Base-by-base conservation (phyloP, 1,284 basidiomycete genomes). In the Pseudozyma sp. region DNA sequence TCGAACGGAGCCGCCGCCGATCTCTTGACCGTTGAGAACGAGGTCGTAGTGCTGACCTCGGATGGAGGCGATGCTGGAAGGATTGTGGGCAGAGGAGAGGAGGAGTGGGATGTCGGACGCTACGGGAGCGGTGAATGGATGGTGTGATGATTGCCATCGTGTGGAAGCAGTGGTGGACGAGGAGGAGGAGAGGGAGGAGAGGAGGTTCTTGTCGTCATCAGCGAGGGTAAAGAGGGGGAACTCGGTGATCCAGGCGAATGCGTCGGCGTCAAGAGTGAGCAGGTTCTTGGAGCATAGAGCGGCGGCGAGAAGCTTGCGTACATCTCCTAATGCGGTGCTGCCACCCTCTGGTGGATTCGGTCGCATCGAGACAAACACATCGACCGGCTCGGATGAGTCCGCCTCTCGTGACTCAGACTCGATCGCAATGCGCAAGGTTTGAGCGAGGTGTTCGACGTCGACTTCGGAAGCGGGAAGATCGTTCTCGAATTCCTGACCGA, bases 111-210 rank as follows among this genome's bases (percentile, higher is more conserved):
- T 87, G 84, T 97, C 94, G 82, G 93, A 88, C 85, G 88, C 91
- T 89, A 94, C 92, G n/a, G 95, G 95, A 7, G 94, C 94, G 11
- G 94, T 97, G 86, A 97, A 97, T 1, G 94, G 94, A 85, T 97
- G 94, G 81, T 97, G 94, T 2, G 92, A 90, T 73, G 92, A 92
- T 71, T 92, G 91, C 92, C 93, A 96, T 74, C 94, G 88, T 8
- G 62, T 51, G 0, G 44, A 17, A 0, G 57, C 13, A 7, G 16
- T 24, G 42, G 44, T 31, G 10, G 62, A 62, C n/a, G 68, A 67
- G 17, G 43, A 39, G 7, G 68, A 66, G 19, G 63, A 68, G 17
- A 65, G 51, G 0, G 52, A 34, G 4, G 93, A 90, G 49, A 94
- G 86, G 81, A 91, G 89, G 37, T 91, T 90, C 86, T 97, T 97